These are phyloP conservation scores for Aspergillus avenaceus DNA, from an alignment of 495 filamentous ascomycete genomes.

Conservation along the genomic window DNA sequence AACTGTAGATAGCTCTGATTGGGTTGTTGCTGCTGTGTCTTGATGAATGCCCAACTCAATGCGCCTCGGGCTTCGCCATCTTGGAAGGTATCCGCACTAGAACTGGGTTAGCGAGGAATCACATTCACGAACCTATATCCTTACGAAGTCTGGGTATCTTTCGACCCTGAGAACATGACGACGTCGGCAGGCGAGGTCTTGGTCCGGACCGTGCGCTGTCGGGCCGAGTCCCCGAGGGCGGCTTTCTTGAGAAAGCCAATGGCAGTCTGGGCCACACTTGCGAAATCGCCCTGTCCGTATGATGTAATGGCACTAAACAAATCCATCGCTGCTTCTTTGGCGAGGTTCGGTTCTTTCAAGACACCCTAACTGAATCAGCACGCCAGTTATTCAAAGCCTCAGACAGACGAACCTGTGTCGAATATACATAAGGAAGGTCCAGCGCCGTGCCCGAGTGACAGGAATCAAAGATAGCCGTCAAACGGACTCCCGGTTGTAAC, in stretches of 20 bases:
- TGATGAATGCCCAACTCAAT: slow-evolving; percentile 97
- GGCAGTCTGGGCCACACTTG: slow-evolving; percentile 72
- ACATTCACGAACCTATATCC: slow-evolving; percentile 2
- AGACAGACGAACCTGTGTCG: slow-evolving; percentile 53
- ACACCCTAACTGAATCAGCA: slow-evolving; percentile 50
- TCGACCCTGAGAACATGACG: slow-evolving; percentile 95
- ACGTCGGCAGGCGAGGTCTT: slow-evolving; percentile 96
- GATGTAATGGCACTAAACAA: slow-evolving; percentile 80
- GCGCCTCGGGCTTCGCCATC: slow-evolving; percentile 87
- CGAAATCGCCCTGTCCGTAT: slow-evolving; percentile 83
- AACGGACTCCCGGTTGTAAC: slow-evolving; percentile 76
- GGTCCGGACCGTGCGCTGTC: slow-evolving; percentile 71
- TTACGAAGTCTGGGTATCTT: slow-evolving; percentile 81
- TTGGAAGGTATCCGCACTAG: slow-evolving; percentile 42
- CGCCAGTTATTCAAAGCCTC: not conserved
- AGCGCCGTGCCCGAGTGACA: slow-evolving; percentile 96
- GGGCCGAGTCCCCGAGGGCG: slow-evolving; percentile 70
- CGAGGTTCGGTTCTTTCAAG: slow-evolving; percentile 95
- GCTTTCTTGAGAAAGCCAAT: slow-evolving; percentile 92
- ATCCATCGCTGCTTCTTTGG: slow-evolving; percentile 94
- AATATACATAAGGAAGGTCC: slow-evolving; percentile 96
- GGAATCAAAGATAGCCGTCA: slow-evolving; percentile 97
- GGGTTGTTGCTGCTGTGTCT: slow-evolving; percentile 84
- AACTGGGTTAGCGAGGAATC: not conserved
- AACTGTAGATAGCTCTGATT: slow-evolving; percentile 95